Evolutionary conservation across 164 flowering plant genomes (phyloP), one percentile per base, ranked within the genome.

Genomic region (Platanus orientalis): DNA sequence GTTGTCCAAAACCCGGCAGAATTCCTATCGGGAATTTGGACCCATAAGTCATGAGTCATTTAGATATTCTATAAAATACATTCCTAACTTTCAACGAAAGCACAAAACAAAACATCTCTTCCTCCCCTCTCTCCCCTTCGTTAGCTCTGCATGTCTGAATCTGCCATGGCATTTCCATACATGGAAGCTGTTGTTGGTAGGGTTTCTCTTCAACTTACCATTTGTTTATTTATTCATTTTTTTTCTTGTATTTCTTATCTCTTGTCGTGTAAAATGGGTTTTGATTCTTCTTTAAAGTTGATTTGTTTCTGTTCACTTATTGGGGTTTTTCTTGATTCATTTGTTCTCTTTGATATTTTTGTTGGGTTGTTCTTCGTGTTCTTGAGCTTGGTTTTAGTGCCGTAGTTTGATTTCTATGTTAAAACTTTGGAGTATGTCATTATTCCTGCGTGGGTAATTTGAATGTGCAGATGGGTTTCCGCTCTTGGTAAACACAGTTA

Each of bases 171-270:
- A 76, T 83, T 90, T 64, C 92, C 92, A 2, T 90, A 82, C 81
- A 69, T 90, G 92, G 96, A 88, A 80, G 79, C 90, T 25, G 92
- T 87, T 27, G 75, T 87, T 6, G 89, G 96, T 90, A 73, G 30
- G 65, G 26, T 26, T 55, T 66, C 48, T 50, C 29, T 36, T 26
- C 20, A 25, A 4, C 4, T 4, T 32, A 32, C 39, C 36, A 45
- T n/a, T 3, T 28, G n/a, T 63, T 25, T 51, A n/a, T n/a, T n/a
- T 40, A 16, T 16, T 1, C 19, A 4, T 30, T 4, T 51, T 21
- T 27, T 29, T 51, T 36, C 12, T 39, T 53, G 17, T 13, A 2
- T 65, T 52, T 45, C 4, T 44, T 1, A 12, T 44, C 14, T 44
- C n/a, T n/a, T n/a, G n/a, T n/a, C n/a, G n/a, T 44, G 49, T 40